Base-by-base conservation (phyloP, 2,329 filamentous ascomycete species). In the Aureobasidium sp. region DNA sequence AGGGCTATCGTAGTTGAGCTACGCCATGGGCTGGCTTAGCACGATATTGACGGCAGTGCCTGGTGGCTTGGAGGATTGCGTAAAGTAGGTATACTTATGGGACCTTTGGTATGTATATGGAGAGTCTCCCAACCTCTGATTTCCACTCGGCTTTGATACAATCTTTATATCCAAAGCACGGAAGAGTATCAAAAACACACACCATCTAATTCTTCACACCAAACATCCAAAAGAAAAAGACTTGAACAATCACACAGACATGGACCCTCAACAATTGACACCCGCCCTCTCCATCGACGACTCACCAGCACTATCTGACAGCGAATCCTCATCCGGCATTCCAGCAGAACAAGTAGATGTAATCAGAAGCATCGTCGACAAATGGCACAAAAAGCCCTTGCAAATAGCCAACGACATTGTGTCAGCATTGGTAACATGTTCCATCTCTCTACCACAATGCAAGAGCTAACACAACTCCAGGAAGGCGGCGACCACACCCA, bases 381-480 rank as follows among this genome's bases (percentile, higher is more conserved):
- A 66, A 56, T 67, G 60, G 64, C 58, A 67, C 47, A 61, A 63
- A 20, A 42, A 66, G 48, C 66, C 66, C 14, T 63, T 65, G 41
- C 55, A 65, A 25, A 63, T 63, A 11, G 60, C 65, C 8, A 66
- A 62, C 53, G 66, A 67, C 36, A 48, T 68, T 20, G 57, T 60
- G 9, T 60, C 57, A 41, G 57, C 57, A 29, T 34, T 60, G 45
- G 55, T 59, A 59, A 15, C 7, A 7, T 1, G 5, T 15, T 8
- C 25, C 14, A 25, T 62, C 4, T n/a, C 52, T 5, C 45, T 41
- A 27, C 27, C 51, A n/a, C 11, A 22, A n/a, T 1, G 2, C 9
- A 9, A 22, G 9, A 6, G 4, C 53, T 57, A 29, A 57, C 41
- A 25, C 6, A 14, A 14, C 22, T 59, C 22, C 51, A 64, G 44